These are phyloP conservation scores for Fusarium circinatum DNA, from an alignment of 2,329 filamentous ascomycete genomes.

Conservation along the genomic window DNA sequence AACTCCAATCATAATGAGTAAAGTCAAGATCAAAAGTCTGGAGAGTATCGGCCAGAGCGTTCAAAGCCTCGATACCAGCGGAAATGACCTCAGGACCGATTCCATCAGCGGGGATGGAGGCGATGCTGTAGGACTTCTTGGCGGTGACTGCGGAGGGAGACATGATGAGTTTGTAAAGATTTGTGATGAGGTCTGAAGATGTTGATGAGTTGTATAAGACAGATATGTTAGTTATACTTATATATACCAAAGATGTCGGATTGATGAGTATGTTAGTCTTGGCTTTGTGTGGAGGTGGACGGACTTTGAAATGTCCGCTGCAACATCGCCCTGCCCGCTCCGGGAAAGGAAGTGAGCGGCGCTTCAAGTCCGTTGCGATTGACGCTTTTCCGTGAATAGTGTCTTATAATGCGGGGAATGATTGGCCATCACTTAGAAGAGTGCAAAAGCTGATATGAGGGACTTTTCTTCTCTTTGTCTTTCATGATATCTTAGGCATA, in stretches of 20 bases:
- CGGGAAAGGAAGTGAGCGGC: background rate
- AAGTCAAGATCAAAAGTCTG: constrained; percentile 71
- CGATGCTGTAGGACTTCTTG: constrained; percentile 60
- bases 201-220: background rate
- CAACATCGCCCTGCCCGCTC: background rate
- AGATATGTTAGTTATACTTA: background rate
- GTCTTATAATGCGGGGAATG: constrained; percentile 19
- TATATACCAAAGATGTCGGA: background rate
- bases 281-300: constrained; percentile 12
- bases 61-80: constrained; percentile 69
- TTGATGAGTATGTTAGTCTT: constrained; percentile 18
- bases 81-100: constrained; percentile 72
- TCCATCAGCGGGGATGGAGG: constrained; percentile 71
- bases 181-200: background rate
- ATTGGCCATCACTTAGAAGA: background rate
- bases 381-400: constrained; percentile 1
- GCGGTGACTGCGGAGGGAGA: constrained; percentile 35
- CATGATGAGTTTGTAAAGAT: constrained; percentile 19
- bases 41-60: constrained; percentile 61
- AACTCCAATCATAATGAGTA: constrained; percentile 73
- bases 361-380: constrained; percentile 2
- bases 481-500: background rate
- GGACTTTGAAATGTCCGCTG: constrained; percentile 28
- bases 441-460: background rate
- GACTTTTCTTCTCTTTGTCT: background rate